Evolutionary conservation across 2,329 filamentous ascomycete species (phyloP).

Genomic region (Alternaria novae-zelandiae): DNA sequence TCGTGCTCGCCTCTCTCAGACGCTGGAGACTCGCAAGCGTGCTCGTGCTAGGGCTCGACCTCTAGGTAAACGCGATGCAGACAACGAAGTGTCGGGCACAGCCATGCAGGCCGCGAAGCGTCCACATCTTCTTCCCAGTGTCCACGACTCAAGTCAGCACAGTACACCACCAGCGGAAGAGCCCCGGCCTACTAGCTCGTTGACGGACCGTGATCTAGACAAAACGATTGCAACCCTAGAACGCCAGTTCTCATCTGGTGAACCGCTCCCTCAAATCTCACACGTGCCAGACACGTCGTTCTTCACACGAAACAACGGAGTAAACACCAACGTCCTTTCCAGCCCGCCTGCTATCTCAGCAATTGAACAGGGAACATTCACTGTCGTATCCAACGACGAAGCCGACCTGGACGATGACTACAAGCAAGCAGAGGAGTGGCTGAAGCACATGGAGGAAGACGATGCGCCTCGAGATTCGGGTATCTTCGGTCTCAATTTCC

Average conservation of each 20-base stretch:
- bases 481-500: constrained; percentile 9
- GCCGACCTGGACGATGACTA: constrained; percentile 8
- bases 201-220: not conserved
- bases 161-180: not conserved
- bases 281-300: not conserved
- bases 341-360: not conserved
- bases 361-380: constrained; percentile 1
- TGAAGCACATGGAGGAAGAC: not conserved
- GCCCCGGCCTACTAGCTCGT: not conserved
- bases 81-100: not conserved
- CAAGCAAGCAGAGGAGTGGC: constrained; percentile 7
- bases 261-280: not conserved
- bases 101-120: not conserved
- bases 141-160: rapidly evolving
- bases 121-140: not conserved
- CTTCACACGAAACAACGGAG: not conserved
- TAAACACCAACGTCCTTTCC: not conserved
- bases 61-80: constrained; percentile 4
- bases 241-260: not conserved
- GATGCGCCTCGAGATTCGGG: constrained; percentile 3
- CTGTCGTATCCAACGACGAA: constrained; percentile 2
- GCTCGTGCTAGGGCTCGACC: not conserved
- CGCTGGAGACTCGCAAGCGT: not conserved
- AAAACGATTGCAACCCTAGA: not conserved
- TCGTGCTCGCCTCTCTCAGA: not conserved